Conservation (phyloP, 495 filamentous ascomycete species). For the Penicillium samsonianum region DNA sequence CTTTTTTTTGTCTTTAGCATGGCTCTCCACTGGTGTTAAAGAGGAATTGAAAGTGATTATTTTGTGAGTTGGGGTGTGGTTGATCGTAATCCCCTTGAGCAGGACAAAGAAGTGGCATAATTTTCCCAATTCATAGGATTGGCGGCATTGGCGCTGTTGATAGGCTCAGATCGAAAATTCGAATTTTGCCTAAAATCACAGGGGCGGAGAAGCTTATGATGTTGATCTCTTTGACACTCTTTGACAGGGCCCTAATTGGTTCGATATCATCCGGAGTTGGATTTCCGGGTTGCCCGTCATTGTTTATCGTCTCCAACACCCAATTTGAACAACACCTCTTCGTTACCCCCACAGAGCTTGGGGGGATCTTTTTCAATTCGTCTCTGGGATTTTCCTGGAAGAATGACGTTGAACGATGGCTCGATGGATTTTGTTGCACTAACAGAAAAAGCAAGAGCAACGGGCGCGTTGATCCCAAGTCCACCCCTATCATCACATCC, state of each 20-base stretch:
- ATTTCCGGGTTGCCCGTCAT: not conserved
- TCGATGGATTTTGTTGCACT: not conserved
- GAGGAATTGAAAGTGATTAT: not conserved
- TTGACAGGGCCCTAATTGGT: not conserved
- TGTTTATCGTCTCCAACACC: not conserved
- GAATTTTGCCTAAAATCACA: not conserved
- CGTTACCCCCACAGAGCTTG: not conserved
- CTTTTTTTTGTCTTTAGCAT: not conserved
- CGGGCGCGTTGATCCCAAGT: not conserved
- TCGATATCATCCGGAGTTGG: not conserved
- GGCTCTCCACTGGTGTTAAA: not conserved
- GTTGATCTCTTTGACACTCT: not conserved
- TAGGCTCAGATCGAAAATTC: not conserved
- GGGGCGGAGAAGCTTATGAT: not conserved
- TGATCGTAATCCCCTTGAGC: not conserved
- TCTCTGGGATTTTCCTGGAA: not conserved
- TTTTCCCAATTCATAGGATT: not conserved
- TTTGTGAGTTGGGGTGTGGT: not conserved
- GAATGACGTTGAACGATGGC: not conserved
- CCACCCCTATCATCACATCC: not conserved
- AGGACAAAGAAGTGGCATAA: not conserved
- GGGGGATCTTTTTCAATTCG: not conserved
- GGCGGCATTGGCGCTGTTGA: too few species aligned
- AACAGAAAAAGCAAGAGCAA: not conserved
- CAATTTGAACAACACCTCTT: not conserved